Evolutionary conservation across 176 grass and related monocot genomes (phyloP).

Genomic region (Rhynchospora pubera): DNA sequence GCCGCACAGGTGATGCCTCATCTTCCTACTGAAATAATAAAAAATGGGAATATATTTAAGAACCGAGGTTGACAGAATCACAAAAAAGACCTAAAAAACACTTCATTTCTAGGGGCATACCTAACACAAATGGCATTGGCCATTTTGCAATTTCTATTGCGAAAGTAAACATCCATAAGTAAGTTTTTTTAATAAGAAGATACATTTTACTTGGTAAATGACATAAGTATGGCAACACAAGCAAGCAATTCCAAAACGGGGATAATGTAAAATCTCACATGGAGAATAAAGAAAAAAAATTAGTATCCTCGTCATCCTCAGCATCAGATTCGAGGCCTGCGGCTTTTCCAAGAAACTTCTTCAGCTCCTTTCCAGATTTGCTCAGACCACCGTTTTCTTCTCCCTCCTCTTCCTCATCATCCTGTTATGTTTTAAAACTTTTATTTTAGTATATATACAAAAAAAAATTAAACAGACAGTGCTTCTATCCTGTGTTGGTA

Average conservation of each 20-base stretch:
- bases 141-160: not conserved
- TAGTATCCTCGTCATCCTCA: conserved; percentile 64
- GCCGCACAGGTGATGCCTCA: conserved; percentile 73
- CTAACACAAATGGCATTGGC: not conserved
- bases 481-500: not conserved
- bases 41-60: conserved; percentile 9
- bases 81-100: not conserved
- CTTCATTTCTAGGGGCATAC: not conserved
- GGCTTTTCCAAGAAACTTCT: conserved; percentile 80
- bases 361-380: conserved; percentile 96
- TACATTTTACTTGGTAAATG: not conserved
- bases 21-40: conserved; percentile 49
- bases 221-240: not conserved
- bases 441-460: not conserved
- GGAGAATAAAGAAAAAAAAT: conserved; percentile 9
- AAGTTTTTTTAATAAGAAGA: not conserved
- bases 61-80: not conserved
- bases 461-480: not conserved
- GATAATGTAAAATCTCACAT: not conserved
- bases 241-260: not conserved
- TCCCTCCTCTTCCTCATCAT: conserved; percentile 87
- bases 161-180: not conserved
- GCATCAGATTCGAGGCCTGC: conserved; percentile 81
- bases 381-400: conserved; percentile 95
- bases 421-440: not conserved